A percentile compares a stretch with the other conserved stretches of the same genome.
Conservation (phyloP, 192 early-diverging fungal genomes). For the Coemansia sp. region DNA sequence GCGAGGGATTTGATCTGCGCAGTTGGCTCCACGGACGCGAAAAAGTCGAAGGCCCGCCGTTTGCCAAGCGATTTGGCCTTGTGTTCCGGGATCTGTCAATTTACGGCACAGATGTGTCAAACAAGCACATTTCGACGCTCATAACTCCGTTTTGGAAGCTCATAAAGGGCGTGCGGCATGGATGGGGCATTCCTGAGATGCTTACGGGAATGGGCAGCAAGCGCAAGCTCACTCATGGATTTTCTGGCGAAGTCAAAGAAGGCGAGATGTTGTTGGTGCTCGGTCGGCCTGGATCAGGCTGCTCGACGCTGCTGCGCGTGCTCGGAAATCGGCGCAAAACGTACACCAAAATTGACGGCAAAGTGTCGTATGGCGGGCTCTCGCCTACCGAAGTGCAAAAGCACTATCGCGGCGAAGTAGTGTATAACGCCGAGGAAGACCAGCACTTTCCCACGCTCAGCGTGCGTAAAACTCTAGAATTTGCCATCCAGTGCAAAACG, state of each 20-base stretch:
- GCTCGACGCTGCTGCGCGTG: slow-evolving; percentile 64
- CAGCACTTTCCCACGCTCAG: slow-evolving; percentile 76
- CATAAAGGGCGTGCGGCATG: slow-evolving; percentile 18
- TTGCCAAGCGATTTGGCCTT: slow-evolving; percentile 48
- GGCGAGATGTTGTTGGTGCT: slow-evolving; percentile 74
- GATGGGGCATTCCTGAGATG: slow-evolving; percentile 23
- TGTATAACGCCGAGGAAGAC: slow-evolving; percentile 62
- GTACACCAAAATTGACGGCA: slow-evolving; percentile 59
- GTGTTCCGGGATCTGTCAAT: slow-evolving; percentile 38
- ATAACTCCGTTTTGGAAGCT: slow-evolving; percentile 44
- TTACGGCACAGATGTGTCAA: slow-evolving; percentile 33
- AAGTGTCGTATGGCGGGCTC: slow-evolving; percentile 67
- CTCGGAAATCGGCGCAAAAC: slow-evolving; percentile 63
- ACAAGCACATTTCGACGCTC: slow-evolving; percentile 47
- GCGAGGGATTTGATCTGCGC: slow-evolving; percentile 16
- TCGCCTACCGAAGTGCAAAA: slow-evolving; percentile 57
- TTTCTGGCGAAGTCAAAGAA: slow-evolving; percentile 67
- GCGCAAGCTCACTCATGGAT: slow-evolving; percentile 59
- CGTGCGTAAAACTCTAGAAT: slow-evolving; percentile 75
- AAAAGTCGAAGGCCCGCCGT: slow-evolving; percentile 25
- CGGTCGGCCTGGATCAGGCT: slow-evolving; percentile 68
- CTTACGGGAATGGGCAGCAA: slow-evolving; percentile 14
- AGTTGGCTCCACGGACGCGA: slow-evolving; percentile 25
- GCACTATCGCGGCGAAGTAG: slow-evolving; percentile 64
- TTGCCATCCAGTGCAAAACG: slow-evolving; percentile 72